These are phyloP conservation scores for Boletellus sp. DNA, from an alignment of 1,284 basidiomycete genomes.

Conservation along the genomic window DNA sequence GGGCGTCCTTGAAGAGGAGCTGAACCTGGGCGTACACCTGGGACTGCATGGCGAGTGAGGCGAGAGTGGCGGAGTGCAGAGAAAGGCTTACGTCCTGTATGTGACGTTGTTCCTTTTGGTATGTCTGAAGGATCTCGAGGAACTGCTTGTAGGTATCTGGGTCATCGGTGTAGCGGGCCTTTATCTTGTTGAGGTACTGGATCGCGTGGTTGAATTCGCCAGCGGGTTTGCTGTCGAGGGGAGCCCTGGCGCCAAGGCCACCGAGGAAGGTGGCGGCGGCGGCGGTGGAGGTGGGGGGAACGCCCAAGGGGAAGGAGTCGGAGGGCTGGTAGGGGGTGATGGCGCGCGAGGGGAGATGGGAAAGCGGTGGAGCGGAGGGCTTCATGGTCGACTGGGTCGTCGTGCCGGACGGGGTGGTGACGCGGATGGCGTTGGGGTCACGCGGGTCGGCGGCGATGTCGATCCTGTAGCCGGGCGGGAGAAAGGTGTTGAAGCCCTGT, in stretches of 20 bases:
- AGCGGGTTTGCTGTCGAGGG: constrained; percentile 43
- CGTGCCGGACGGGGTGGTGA: constrained; percentile 90
- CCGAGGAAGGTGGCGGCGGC: constrained; percentile 62
- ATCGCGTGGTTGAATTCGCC: constrained; percentile 97
- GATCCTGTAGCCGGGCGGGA: constrained; percentile 95
- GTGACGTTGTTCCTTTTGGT: constrained; percentile 91
- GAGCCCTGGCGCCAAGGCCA: constrained; percentile 46
- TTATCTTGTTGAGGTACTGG: constrained; percentile 98
- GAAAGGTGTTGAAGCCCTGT: constrained; percentile 98
- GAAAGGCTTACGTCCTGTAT: constrained; percentile 74
- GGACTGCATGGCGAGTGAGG: constrained; percentile 35
- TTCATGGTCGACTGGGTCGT: constrained; percentile 59
- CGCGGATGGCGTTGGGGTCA: constrained; percentile 84
- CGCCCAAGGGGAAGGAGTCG: constrained; percentile 39
- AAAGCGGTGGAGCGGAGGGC: constrained; percentile 22
- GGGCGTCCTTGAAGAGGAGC: constrained; percentile 87
- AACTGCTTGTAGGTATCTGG: constrained; percentile 98
- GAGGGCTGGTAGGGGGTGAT: constrained; percentile 44
- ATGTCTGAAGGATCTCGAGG: constrained; percentile 95
- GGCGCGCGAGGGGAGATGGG: constrained; percentile 34
- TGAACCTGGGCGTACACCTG: constrained; percentile 94
- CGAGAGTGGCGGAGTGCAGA: not conserved
- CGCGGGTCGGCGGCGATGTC: constrained; percentile 80
- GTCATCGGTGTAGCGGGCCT: constrained; percentile 88
- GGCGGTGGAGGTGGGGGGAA: constrained; percentile 36